Evolutionary conservation across 306 rosid species (phyloP).

Genomic region (Castanea mollissima): DNA sequence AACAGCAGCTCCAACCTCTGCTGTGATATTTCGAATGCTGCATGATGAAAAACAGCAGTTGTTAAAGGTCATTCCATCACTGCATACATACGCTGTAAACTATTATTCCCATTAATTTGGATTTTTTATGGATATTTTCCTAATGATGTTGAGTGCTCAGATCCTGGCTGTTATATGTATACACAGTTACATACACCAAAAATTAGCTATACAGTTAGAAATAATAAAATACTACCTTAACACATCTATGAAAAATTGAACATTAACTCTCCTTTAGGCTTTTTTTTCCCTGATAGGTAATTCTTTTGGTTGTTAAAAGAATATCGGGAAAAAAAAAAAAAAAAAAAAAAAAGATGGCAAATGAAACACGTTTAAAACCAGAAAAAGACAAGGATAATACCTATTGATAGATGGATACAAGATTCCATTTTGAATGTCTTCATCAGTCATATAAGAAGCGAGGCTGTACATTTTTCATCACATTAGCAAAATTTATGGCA

Average conservation of each 20-base stretch:
- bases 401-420: constrained; percentile 78
- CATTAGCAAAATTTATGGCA: constrained; percentile 32
- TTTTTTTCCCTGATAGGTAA: background rate
- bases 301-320: constrained; percentile 2
- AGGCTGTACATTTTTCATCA: constrained; percentile 61
- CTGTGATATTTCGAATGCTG: constrained; percentile 82
- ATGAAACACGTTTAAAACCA: background rate
- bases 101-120: background rate
- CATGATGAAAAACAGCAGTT: constrained; percentile 19
- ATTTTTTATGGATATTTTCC: background rate
- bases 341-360: constrained; percentile 7
- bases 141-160: background rate
- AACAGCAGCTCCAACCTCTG: constrained; percentile 93
- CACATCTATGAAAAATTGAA: background rate
- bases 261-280: background rate
- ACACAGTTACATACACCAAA: background rate
- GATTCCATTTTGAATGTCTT: constrained; percentile 67
- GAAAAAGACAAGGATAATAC: constrained; percentile 39
- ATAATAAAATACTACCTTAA: background rate
- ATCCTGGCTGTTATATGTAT: background rate
- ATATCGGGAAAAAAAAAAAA: background rate
- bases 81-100: background rate
- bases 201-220: background rate
- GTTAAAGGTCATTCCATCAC: constrained; percentile 17
- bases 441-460: constrained; percentile 89